These are phyloP conservation scores for Leishmania amazonensis DNA, from an alignment of 208 protist species.

Conservation along the genomic window DNA sequence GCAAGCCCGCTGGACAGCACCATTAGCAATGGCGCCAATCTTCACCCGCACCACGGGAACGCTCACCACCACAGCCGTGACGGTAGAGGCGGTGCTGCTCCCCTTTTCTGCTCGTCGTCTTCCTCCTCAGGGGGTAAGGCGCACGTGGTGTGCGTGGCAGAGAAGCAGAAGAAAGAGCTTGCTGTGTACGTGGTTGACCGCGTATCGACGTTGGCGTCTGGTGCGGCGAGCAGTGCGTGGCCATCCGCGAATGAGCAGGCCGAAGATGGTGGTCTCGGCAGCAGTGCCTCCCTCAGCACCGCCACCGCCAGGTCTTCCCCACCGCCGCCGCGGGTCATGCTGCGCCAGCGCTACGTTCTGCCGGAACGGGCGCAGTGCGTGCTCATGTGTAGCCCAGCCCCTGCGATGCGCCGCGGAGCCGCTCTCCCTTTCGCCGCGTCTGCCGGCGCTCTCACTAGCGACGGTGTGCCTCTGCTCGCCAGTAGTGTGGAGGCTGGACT, in stretches of 20 bases:
- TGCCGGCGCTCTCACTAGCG: background rate
- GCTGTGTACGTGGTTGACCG: conserved; percentile 32
- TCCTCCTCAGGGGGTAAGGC: background rate
- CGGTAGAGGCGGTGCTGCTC: background rate
- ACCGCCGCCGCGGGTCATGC: conserved; percentile 24
- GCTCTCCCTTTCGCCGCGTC: background rate
- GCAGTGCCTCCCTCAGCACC: background rate
- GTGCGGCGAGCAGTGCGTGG: background rate
- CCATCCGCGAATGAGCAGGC: background rate
- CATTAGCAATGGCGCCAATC: background rate
- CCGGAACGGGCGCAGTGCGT: conserved; percentile 49
- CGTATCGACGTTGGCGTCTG: conserved; percentile 13
- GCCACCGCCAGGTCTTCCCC: background rate
- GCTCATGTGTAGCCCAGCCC: conserved; percentile 39
- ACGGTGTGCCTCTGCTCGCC: background rate
- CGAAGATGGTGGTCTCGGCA: background rate
- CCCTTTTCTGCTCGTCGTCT: background rate
- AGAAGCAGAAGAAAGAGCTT: conserved; percentile 27
- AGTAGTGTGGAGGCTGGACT: conserved; percentile 28
- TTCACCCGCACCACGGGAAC: background rate
- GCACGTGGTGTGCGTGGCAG: conserved; percentile 33
- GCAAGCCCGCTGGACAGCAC: background rate
- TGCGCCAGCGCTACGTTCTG: conserved; percentile 42
- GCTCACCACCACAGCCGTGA: background rate
- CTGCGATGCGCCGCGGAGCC: background rate